A percentile compares a stretch with the other conserved stretches of the same genome.
Evolutionary conservation across 345 rosid species (phyloP).

Genomic region (Hevea brasiliensis): DNA sequence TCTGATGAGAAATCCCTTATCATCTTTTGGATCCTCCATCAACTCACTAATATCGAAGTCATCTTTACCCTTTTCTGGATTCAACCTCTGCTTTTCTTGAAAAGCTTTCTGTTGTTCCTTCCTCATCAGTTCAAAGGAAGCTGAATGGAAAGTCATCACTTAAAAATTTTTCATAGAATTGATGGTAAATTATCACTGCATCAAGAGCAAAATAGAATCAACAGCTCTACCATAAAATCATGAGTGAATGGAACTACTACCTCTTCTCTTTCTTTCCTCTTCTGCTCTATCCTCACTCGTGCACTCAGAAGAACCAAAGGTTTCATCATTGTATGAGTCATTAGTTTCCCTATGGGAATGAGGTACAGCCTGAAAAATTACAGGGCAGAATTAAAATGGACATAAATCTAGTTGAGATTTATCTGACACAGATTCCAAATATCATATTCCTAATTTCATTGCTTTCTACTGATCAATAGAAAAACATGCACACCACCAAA

Average conservation of each 20-base stretch:
- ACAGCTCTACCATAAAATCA: conserved; percentile 3
- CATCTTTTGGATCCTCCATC: conserved; percentile 63
- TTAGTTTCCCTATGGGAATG: conserved; percentile 60
- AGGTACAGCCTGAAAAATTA: conserved; percentile 65
- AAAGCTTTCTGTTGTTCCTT: conserved; percentile 87
- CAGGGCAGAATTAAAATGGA: not conserved
- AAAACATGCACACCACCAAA: not conserved
- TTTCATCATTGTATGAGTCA: conserved; percentile 83
- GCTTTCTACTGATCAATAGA: not conserved
- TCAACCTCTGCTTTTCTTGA: conserved; percentile 73
- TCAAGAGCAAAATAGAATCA: conserved; percentile 15
- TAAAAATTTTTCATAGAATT: conserved; percentile 7
- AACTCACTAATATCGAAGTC: conserved; percentile 64
- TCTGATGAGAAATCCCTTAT: conserved; percentile 42
- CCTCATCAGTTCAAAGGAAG: conserved; percentile 91
- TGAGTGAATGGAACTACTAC: conserved; percentile 37
- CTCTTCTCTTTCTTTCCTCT: conserved; percentile 96
- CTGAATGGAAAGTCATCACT: conserved; percentile 43
- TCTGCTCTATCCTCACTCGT: conserved; percentile 85
- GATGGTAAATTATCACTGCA: not conserved
- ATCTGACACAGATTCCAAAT: not conserved
- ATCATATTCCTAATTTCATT: conserved; percentile 3
- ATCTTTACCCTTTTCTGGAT: conserved; percentile 57
- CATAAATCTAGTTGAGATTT: not conserved
- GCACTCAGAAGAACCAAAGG: conserved; percentile 85